These are phyloP conservation scores for Rhododendron williamsianum DNA, from an alignment of 148 eudicot species.

Conservation along the genomic window DNA sequence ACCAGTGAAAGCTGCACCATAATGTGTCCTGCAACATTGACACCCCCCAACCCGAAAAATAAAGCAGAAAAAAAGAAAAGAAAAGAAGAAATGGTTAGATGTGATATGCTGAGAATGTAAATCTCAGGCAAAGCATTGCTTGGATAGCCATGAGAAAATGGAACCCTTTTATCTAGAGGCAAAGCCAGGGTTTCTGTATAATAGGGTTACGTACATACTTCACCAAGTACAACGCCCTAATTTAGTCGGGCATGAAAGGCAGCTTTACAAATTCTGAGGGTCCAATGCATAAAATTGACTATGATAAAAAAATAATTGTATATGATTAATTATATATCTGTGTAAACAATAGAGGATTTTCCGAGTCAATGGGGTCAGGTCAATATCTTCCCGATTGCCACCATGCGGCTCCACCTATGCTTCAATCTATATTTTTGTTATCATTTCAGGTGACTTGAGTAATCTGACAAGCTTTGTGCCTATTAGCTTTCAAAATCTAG, in stretches of 20 bases:
- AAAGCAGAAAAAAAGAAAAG: not conserved
- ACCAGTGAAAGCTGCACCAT: conserved; percentile 60
- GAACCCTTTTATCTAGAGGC: not conserved
- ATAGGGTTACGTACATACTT: not conserved
- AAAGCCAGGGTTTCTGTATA: not conserved
- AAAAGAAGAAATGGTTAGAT: not conserved
- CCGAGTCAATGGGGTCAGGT: too few species aligned
- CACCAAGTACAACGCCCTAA: not conserved
- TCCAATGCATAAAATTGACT: not conserved
- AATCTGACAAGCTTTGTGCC: not conserved
- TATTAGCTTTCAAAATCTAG: not conserved
- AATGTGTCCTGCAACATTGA: conserved; percentile 50
- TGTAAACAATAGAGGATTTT: too few species aligned
- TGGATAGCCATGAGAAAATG: not conserved
- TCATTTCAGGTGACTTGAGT: not conserved
- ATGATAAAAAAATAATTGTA: too few species aligned
- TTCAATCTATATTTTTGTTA: not conserved
- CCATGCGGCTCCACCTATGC: not conserved
- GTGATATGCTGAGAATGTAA: not conserved
- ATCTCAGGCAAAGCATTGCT: not conserved
- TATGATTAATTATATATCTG: too few species aligned
- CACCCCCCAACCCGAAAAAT: not conserved
- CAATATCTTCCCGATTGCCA: too few species aligned
- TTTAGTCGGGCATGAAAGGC: not conserved
- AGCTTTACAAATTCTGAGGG: not conserved